Conservation (phyloP, 176 grass and related monocot genomes). For the Lolium rigidum region DNA sequence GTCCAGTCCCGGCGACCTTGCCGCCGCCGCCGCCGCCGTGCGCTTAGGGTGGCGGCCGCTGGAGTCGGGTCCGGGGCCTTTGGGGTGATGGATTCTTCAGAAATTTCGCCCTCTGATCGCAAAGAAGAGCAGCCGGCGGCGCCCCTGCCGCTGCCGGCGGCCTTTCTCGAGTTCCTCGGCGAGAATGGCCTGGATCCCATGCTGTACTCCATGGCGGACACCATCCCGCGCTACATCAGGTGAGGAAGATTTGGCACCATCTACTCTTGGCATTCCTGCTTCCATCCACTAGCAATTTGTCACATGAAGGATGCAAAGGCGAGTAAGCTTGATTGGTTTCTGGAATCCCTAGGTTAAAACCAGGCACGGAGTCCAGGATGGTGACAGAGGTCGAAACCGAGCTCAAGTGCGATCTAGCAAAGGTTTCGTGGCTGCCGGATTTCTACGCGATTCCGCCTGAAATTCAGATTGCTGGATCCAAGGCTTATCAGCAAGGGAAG, state of each 20-base stretch:
- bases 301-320: background rate
- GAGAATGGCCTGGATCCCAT: conserved; percentile 81
- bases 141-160: conserved; percentile 55
- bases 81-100: conserved; percentile 6
- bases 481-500: conserved; percentile 85
- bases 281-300: background rate
- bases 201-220: conserved; percentile 68
- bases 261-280: background rate
- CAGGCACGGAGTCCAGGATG: conserved; percentile 58
- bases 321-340: conserved; percentile 16
- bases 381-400: conserved; percentile 64
- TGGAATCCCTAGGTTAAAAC: conserved; percentile 69
- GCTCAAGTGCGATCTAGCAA: conserved; percentile 70
- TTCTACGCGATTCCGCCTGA: conserved; percentile 82
- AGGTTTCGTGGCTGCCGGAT: conserved; percentile 76
- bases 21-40: background rate
- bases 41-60: background rate
- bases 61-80: background rate
- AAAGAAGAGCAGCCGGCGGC: conserved; percentile 7
- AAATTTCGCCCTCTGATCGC: background rate
- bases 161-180: conserved; percentile 82
- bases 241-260: conserved; percentile 27
- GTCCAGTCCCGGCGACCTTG: conserved; percentile 8
- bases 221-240: conserved; percentile 94
- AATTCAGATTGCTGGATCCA: conserved; percentile 82